These are phyloP conservation scores for Aspergillus sp. DNA, from an alignment of 2,329 filamentous ascomycete genomes.

Conservation along the genomic window DNA sequence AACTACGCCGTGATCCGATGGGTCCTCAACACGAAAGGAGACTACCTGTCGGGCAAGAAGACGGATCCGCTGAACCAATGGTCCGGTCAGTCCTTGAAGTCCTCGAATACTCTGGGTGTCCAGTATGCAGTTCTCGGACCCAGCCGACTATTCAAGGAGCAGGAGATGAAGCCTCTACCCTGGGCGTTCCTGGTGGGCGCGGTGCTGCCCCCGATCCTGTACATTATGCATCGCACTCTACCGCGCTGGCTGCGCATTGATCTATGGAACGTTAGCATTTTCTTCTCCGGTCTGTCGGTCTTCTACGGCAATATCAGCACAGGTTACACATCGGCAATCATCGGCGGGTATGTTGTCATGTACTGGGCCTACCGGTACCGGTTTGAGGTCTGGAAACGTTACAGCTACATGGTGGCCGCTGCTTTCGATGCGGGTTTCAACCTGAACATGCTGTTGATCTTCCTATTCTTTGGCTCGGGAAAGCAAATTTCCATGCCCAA, in stretches of 20 bases:
- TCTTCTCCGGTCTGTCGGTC: conserved; percentile 56
- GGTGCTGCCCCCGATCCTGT: conserved; percentile 42
- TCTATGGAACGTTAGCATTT: conserved; percentile 64
- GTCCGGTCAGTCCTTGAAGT: conserved; percentile 59
- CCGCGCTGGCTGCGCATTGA: conserved; percentile 54
- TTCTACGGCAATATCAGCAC: conserved; percentile 66
- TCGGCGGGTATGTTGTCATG: conserved; percentile 64
- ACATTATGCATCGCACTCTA: conserved; percentile 54
- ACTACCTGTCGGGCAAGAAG: conserved; percentile 55
- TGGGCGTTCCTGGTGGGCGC: conserved; percentile 38
- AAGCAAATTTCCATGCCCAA: conserved; percentile 62
- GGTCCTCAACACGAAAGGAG: conserved; percentile 59
- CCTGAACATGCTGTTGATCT: conserved; percentile 62
- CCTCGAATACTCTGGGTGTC: conserved; percentile 57
- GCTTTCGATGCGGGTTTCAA: conserved; percentile 66
- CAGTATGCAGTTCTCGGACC: conserved; percentile 61
- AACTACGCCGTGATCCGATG: conserved; percentile 64
- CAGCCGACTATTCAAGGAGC: conserved; percentile 30
- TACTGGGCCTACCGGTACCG: conserved; percentile 58
- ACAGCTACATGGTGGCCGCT: conserved; percentile 63
- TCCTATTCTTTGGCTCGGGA: conserved; percentile 59
- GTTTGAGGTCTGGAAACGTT: conserved; percentile 60
- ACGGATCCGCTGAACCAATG: conserved; percentile 61
- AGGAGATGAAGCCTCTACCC: conserved; percentile 31
- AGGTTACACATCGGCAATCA: conserved; percentile 58